Evolutionary conservation across 441 rosid genomes (phyloP), one percentile per base, ranked within the genome.

Genomic region (Eruca vesicaria): DNA sequence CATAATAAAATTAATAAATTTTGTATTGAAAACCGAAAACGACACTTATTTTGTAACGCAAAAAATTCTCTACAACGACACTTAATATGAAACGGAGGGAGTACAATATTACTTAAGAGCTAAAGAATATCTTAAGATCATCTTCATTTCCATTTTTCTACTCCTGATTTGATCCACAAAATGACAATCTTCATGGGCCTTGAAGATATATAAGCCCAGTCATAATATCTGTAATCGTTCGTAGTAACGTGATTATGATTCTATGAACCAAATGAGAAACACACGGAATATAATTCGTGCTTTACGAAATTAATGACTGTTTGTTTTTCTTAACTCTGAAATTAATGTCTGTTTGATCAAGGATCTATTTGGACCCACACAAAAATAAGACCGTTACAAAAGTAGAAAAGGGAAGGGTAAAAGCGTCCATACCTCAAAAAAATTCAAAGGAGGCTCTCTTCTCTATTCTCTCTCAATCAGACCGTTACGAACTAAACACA

Each of bases 351-450:
- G 41, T 61, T 72, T 16, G 65, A 56, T 38, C 26, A 7, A 41
- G 10, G 32, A 41, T 73, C 58, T 12, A 6, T 12, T 57, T 7
- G 72, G 45, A 2, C 78, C 69, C 62, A 66, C 28, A 41, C 35
- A 12, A 58, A 59, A 71, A 66, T 77, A 65, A 18, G 68, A 71
- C 76, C 80, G 80, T 77, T 71, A 48, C 15, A 7, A 4, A 59
- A 61, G 75, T 7, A 2, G 28, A 31, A 56, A 71, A 12, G 66
- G 43, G 45, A 77, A 50, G 73, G 72, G 73, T 71, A 77, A 36
- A 72, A 36, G 0, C 80, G 72, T 77, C 63, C 23, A 20, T 28
- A 59, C 26, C 48, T 9, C 7, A 50, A 71, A 35, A 50, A 7
- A 20, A 1, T 57, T 23, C 26, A 2, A 56, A 68, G 6, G 38